A percentile compares a stretch with the other conserved stretches of the same genome.
Conservation (phyloP, 345 rosid genomes). For the Ricinus communis region DNA sequence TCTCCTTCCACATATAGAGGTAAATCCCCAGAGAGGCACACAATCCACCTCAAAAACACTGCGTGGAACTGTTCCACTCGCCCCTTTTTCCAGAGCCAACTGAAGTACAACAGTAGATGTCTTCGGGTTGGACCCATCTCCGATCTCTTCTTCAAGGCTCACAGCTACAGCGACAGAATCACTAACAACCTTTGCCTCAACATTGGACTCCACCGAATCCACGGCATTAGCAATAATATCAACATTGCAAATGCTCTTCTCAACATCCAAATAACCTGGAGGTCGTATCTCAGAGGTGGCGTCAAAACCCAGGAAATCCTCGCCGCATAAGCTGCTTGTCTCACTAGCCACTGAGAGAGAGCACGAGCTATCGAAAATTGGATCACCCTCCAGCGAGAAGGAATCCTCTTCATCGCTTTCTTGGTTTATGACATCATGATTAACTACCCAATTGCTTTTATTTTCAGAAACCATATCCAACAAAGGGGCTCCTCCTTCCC, state of each 20-base stretch:
- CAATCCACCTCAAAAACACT: slow-evolving; percentile 87
- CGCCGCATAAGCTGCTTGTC: slow-evolving; percentile 75
- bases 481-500: slow-evolving; percentile 25
- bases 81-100: slow-evolving; percentile 49
- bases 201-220: slow-evolving; percentile 37
- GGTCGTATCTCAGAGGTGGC: slow-evolving; percentile 43
- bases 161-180: slow-evolving; percentile 35
- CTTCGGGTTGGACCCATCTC: slow-evolving; percentile 33
- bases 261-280: slow-evolving; percentile 33
- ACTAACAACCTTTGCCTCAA: slow-evolving; percentile 28
- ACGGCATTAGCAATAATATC: slow-evolving; percentile 41
- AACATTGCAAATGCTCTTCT: slow-evolving; percentile 39
- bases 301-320: slow-evolving; percentile 53
- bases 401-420: slow-evolving; percentile 63
- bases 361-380: slow-evolving; percentile 50
- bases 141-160: slow-evolving; percentile 43
- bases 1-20: slow-evolving; percentile 81
- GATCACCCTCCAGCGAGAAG: slow-evolving; percentile 60
- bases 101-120: slow-evolving; percentile 43
- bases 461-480: slow-evolving; percentile 44
- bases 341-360: slow-evolving; percentile 65
- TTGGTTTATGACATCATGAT: slow-evolving; percentile 33
- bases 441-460: slow-evolving; percentile 38
- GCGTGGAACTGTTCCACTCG: slow-evolving; percentile 37
- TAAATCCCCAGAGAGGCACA: slow-evolving; percentile 87